Base-by-base conservation (phyloP, 352 stramenopile species). In the Globisporangium canariense region DNA sequence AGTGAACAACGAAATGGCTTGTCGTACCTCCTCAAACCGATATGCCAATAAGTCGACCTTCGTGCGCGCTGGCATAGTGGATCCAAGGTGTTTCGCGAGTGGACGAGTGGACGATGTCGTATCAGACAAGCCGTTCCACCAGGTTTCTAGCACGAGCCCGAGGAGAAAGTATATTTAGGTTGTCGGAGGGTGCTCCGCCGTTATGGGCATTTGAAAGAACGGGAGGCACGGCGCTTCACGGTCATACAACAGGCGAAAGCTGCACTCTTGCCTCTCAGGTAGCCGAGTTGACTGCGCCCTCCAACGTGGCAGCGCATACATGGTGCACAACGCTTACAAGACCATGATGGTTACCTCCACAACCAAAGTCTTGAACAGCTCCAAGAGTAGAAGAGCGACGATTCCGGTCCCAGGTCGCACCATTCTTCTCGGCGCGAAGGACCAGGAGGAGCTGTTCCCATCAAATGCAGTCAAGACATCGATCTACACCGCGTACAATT, bases 401-500 rank as follows among this genome's bases (percentile, higher is more conserved):
- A 68, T 69, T 50, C 38, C 58, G 20, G 40, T 46, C 30, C 20
- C 34, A n/a, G 62, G 60, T 11, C 75, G 79, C 10, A 68, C 62
- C 1, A 54, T 88, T 20, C 20, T 54, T 1, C 57, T 89, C 9
- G 80, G 73, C 1, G 51, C 28, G 1, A 55, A 40, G 1, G 65
- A 70, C 0, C 60, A 74, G 13, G 56, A 14, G 2, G 56, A 74
- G 45, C 28, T n/a, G 1, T 90, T 79, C 34, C 64, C 69, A 0
- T 70, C 74, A 4, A 90, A 90, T 56, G 65, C 69, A 11, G 68
- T 89, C 56, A 88, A 77, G 49, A 89, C 81, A 8, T 72, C 79
- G 2, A 75, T 88, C 53, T 89, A 90, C 57, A 84, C 81, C 14
- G 58, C 69, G 13, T 75, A 75, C 72, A 90, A 84, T 57, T 90